Percentiles rank a stretch among this genome's conserved stretches.
Conservation (phyloP, 1,284 basidiomycete species). For the Cutaneotrichosporon spelunceum region DNA sequence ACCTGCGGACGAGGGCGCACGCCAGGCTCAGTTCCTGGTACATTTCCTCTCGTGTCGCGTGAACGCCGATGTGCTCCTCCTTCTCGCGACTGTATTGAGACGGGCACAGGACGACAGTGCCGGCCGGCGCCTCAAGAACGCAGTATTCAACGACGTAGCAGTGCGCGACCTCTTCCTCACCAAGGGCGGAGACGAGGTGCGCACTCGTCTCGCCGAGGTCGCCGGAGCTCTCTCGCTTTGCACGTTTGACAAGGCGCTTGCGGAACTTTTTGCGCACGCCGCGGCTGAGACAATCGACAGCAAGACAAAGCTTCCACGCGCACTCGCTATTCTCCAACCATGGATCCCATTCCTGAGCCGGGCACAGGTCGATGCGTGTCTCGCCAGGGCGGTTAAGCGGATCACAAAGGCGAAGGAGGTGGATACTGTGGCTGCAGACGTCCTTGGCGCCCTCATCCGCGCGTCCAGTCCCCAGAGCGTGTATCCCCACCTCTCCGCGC, state of each 20-base stretch:
- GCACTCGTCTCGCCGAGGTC: constrained; percentile 3
- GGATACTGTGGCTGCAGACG: not conserved
- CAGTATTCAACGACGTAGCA: constrained; percentile 23
- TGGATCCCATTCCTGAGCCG: constrained; percentile 37
- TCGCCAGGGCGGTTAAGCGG: constrained; percentile 13
- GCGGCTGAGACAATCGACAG: constrained; percentile 21
- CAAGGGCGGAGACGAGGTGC: constrained; percentile 11
- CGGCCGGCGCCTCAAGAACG: constrained; percentile 15
- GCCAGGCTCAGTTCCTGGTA: constrained; percentile 27
- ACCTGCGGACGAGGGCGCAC: constrained; percentile 15
- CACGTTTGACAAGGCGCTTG: constrained; percentile 26
- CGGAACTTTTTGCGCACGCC: constrained; percentile 29
- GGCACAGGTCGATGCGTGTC: constrained; percentile 19
- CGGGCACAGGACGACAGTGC: not conserved
- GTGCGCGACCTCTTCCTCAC: constrained; percentile 23
- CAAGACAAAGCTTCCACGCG: constrained; percentile 20
- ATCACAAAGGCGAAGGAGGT: constrained; percentile 12
- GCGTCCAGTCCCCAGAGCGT: constrained; percentile 8
- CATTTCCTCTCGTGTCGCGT: constrained; percentile 18
- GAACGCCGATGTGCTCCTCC: constrained; percentile 3
- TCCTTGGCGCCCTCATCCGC: constrained; percentile 14
- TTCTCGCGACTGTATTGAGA: not conserved
- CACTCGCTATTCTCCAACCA: constrained; percentile 18
- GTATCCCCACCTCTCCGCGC: constrained; percentile 9
- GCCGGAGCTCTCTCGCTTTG: constrained; percentile 3